Base-by-base conservation (phyloP, 2,329 filamentous ascomycete genomes). In the Orbilia javanica region DNA sequence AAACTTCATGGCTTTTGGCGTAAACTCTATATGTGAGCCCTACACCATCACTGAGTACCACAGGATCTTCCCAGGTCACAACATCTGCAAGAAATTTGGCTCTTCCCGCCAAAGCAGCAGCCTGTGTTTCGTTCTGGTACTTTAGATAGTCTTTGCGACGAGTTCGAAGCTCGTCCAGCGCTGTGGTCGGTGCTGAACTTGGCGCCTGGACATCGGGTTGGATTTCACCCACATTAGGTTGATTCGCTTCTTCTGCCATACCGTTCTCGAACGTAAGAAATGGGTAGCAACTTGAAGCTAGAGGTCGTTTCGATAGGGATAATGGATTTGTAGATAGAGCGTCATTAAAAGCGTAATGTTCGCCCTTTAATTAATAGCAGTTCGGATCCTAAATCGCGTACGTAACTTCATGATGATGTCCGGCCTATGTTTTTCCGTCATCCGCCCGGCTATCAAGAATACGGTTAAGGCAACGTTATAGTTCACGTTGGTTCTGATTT, bases 11-110 rank as follows among this genome's bases (percentile, higher is more conserved):
- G n/a, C 34, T 67, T 55, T 71, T 55, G 27, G 67, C 67, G 60
- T 78, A 78, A n/a, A 78, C 74, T 63, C 74, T 64, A 46, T 78
- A 78, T 6, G 60, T 68, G 25, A 78, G 74, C 67, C 67, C 74
- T 11, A 72, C 67, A 18, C 50, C 67, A 31, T 72, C 74, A 29
- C 36, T n/a, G 31, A 78, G 67, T 20, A 48, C 67, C 11, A 78
- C 52, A 20, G 62, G 62, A 1, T 72, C 67, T 15, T 78, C 74
- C 74, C 74, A 78, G 22, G 62, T 68, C 25, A 72, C 67, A 48
- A 78, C 62, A 42, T 72, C 63, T 18, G 52, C 25, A 20, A 78
- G 67, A 55, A 67, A 72, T 25, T 53, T 72, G 22, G 62, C 52
- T 22, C 31, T 55, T 0, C 67, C 67, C 18, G 10, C 50, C 13